phyloP scores from a whole-genome alignment of 2,329 filamentous ascomycete genomes.

The Sclerotiophoma versabilis region DNA sequence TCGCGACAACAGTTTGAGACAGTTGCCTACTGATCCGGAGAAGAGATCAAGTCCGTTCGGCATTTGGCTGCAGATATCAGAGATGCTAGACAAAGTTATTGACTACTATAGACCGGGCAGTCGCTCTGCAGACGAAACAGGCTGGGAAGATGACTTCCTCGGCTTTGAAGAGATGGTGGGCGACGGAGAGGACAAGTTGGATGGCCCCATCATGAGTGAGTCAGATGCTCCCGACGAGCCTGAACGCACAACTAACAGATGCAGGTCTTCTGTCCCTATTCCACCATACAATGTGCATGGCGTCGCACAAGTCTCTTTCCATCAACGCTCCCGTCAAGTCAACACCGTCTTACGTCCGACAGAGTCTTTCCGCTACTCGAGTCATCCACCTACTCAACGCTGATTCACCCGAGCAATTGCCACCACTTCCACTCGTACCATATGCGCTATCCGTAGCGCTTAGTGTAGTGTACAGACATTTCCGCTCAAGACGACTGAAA shows the following conservation, averaged over 20 bases:
- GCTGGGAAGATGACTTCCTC: constrained; percentile 57
- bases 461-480: constrained; percentile 64
- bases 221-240: neutral
- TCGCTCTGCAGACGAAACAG: constrained; percentile 50
- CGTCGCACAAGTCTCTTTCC: constrained; percentile 60
- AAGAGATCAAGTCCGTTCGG: constrained; percentile 56
- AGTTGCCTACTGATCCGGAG: constrained; percentile 51
- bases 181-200: constrained; percentile 47
- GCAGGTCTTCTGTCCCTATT: constrained; percentile 61
- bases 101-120: constrained; percentile 55
- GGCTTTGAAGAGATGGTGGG: constrained; percentile 55
- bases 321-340: constrained; percentile 55
- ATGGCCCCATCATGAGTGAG: constrained; percentile 48
- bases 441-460: constrained; percentile 64
- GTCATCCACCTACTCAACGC: constrained; percentile 60
- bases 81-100: constrained; percentile 57
- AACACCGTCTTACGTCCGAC: constrained; percentile 60
- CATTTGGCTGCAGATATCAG: constrained; percentile 55
- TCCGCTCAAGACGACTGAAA: constrained; percentile 59
- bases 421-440: constrained; percentile 62
- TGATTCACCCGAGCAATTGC: constrained; percentile 55
- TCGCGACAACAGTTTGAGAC: constrained; percentile 54
- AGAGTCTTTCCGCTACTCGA: constrained; percentile 63
- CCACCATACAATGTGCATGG: constrained; percentile 64
- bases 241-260: constrained; percentile 18